Conservation (phyloP, 2,329 filamentous ascomycete species). For the Curvularia hawaiiensis region DNA sequence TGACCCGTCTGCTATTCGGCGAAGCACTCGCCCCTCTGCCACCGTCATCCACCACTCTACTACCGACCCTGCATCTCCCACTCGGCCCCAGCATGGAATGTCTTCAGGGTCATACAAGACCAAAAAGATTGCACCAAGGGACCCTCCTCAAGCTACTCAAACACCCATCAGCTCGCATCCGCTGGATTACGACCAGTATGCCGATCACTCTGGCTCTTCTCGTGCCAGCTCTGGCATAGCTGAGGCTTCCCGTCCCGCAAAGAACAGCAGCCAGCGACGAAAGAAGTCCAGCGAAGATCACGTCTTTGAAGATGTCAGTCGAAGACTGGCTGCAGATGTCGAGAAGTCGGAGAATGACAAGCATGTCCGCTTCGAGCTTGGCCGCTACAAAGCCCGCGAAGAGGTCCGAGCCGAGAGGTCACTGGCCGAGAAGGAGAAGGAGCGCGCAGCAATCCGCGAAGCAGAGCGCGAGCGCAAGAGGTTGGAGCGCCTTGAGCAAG, state of each 20-base stretch:
- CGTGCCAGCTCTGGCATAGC: constrained; percentile 27
- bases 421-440: constrained; percentile 29
- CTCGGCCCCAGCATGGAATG: constrained; percentile 18
- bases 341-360: constrained; percentile 28
- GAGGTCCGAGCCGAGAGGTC: constrained; percentile 28
- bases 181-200: constrained; percentile 30
- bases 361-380: constrained; percentile 36
- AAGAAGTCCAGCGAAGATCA: constrained; percentile 27
- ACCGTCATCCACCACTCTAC: constrained; percentile 38
- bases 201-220: constrained; percentile 27
- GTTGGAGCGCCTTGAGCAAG: constrained; percentile 23
- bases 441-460: constrained; percentile 24
- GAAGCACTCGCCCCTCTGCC: constrained; percentile 27
- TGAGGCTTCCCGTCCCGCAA: constrained; percentile 30
- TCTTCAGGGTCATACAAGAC: constrained; percentile 29
- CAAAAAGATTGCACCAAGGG: constrained; percentile 26
- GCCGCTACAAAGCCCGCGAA: constrained; percentile 28
- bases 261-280: constrained; percentile 27
- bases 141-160: constrained; percentile 15
- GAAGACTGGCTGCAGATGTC: constrained; percentile 18
- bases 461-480: constrained; percentile 26
- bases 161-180: constrained; percentile 20
- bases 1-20: constrained; percentile 32
- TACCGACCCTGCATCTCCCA: constrained; percentile 24
- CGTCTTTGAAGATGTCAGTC: constrained; percentile 31